Conservation (phyloP, 768 basidiomycete species). For the Tulasnella sp. region DNA sequence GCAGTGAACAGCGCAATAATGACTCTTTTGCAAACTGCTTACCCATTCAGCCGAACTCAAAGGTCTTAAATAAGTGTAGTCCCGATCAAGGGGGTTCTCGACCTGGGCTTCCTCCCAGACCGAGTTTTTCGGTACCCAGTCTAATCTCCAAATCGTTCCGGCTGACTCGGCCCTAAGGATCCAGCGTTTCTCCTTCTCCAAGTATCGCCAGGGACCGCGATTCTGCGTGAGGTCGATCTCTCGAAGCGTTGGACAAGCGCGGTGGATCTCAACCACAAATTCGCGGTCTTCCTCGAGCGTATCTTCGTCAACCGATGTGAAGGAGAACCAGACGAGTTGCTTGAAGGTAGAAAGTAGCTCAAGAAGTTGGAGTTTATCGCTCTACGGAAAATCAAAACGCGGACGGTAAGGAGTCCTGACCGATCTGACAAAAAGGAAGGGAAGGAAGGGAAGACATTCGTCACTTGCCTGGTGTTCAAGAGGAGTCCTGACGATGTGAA, state of each 20-base stretch:
- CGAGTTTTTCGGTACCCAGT: neutral
- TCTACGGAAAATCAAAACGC: neutral
- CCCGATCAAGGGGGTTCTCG: neutral
- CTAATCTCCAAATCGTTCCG: neutral
- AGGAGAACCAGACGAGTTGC: neutral
- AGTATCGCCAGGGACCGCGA: neutral
- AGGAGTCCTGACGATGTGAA: neutral
- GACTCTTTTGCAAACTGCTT: neutral
- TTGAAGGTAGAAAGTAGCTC: neutral
- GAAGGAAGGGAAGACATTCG: neutral
- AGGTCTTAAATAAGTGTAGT: neutral
- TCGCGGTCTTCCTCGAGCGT: neutral
- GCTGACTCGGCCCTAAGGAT: neutral
- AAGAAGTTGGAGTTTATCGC: neutral
- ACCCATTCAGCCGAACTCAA: neutral
- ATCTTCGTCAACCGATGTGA: neutral
- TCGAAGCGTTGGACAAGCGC: neutral
- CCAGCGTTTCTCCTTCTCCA: neutral
- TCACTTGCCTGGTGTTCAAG: neutral
- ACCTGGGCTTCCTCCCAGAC: neutral
- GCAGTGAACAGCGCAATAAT: neutral
- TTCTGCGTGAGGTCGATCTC: neutral
- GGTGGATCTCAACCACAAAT: neutral
- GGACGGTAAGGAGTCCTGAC: neutral
- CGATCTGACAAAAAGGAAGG: neutral